Conservation (phyloP, 169 alveolate genomes). For the Babesia sp. region DNA sequence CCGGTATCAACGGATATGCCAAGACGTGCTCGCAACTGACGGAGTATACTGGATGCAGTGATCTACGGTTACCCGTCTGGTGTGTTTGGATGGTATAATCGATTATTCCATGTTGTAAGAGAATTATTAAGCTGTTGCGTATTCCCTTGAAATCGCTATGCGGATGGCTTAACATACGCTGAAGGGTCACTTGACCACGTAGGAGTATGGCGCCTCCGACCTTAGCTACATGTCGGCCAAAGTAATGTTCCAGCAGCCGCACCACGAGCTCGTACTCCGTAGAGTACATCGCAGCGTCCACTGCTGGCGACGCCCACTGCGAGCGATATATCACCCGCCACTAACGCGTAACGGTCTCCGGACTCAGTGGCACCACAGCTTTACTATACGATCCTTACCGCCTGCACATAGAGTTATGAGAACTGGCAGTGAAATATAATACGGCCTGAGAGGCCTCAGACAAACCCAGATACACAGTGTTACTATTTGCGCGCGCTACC, state of each 20-base stretch:
- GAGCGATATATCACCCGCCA: not conserved
- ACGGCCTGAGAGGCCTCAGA: not conserved
- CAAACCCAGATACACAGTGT: not conserved
- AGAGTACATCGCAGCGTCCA: conserved; percentile 20
- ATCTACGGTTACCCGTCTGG: conserved; percentile 9
- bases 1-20: conserved; percentile 40
- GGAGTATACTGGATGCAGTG: conserved; percentile 38
- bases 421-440: not conserved
- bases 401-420: conserved; percentile 41
- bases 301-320: not conserved
- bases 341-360: not conserved
- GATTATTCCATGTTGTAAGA: conserved; percentile 50
- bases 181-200: conserved; percentile 57
- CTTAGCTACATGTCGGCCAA: conserved; percentile 54
- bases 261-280: conserved; percentile 61
- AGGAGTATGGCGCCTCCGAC: conserved; percentile 51
- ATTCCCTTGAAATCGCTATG: conserved; percentile 41
- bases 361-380: conserved; percentile 64
- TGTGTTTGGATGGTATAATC: conserved; percentile 35
- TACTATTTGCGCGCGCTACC: not conserved
- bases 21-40: conserved; percentile 30
- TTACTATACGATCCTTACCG: conserved; percentile 65
- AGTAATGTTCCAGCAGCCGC: conserved; percentile 50
- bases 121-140: conserved; percentile 46
- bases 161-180: conserved; percentile 26